Conservation (phyloP, 176 grass and related monocot species). For the Lolium rigidum region DNA sequence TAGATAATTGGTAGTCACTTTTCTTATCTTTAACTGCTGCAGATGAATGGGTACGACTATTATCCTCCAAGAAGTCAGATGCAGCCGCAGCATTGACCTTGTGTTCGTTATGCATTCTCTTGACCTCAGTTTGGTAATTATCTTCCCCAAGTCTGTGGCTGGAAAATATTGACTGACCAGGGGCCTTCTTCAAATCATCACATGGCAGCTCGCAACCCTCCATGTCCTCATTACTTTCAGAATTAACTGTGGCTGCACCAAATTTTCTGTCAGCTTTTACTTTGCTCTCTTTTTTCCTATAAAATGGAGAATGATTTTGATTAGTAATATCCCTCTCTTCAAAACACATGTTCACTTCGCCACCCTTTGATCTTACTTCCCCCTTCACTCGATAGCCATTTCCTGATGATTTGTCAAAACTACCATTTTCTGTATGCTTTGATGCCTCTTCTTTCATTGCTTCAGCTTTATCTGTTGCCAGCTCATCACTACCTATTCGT, state of each 20-base stretch:
- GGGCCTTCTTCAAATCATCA: slow-evolving; percentile 44
- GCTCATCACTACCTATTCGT: slow-evolving; percentile 23
- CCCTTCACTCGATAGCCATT: slow-evolving; percentile 26
- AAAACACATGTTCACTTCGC: slow-evolving; percentile 40
- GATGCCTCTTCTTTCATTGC: slow-evolving; percentile 43
- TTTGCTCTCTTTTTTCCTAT: slow-evolving; percentile 62
- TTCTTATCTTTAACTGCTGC: slow-evolving; percentile 47
- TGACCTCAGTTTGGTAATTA: slow-evolving; percentile 44
- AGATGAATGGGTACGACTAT: slow-evolving; percentile 32
- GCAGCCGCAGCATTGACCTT: slow-evolving; percentile 39
- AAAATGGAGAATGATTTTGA: slow-evolving; percentile 39
- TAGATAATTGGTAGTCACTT: slow-evolving; percentile 42
- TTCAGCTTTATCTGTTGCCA: slow-evolving; percentile 42
- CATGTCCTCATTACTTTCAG: slow-evolving; percentile 44
- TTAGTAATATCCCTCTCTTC: slow-evolving; percentile 42
- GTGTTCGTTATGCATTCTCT: slow-evolving; percentile 46
- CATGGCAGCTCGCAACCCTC: slow-evolving; percentile 42
- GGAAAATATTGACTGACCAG: slow-evolving; percentile 38
- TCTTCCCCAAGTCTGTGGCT: slow-evolving; percentile 28
- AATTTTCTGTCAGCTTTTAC: slow-evolving; percentile 40
- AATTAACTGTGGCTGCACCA: slow-evolving; percentile 52
- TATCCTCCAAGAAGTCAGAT: slow-evolving; percentile 36
- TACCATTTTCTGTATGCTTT: slow-evolving; percentile 44
- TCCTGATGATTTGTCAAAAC: slow-evolving; percentile 47
- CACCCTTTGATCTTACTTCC: slow-evolving; percentile 47